Percentiles rank a stretch among this genome's conserved stretches.
Conservation (phyloP, 139 green algal genomes). For the Volvox reticuliferus region DNA sequence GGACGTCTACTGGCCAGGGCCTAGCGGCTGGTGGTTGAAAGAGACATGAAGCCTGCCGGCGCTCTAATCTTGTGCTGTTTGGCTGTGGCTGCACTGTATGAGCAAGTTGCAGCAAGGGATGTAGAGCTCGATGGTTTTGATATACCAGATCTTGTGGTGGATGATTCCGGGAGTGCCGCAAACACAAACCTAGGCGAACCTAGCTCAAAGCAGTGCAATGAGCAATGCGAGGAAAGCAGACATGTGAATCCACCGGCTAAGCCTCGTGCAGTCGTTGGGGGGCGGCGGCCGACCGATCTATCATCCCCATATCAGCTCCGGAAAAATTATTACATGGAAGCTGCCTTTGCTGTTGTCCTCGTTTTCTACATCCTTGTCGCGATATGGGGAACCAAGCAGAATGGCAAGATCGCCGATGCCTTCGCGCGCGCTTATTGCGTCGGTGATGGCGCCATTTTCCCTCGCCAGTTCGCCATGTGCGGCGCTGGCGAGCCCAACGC, state of each 20-base stretch:
- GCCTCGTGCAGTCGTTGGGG: not conserved
- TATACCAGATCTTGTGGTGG: not conserved
- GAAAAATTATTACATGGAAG: not conserved
- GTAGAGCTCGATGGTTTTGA: constrained; percentile 29
- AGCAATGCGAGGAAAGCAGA: not conserved
- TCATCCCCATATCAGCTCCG: not conserved
- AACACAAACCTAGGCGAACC: too few relatives aligned
- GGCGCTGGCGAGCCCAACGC: not conserved
- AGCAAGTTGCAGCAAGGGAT: not conserved
- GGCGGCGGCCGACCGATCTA: not conserved
- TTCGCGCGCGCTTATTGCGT: not conserved
- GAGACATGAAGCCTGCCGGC: not conserved
- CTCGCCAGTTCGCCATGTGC: constrained; percentile 32
- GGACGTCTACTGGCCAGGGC: not conserved
- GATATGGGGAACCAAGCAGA: not conserved
- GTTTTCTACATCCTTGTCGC: not conserved
- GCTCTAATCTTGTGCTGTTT: not conserved
- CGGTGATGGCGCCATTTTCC: not conserved
- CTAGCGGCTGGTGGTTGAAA: not conserved
- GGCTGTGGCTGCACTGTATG: not conserved
- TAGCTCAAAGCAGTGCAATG: not conserved
- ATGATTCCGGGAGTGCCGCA: not conserved
- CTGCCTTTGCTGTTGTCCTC: not conserved
- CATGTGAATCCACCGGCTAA: not conserved
- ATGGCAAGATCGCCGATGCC: constrained; percentile 13